Percentiles rank a stretch among this genome's conserved stretches.
Evolutionary conservation across 164 flowering plant species (phyloP).

Genomic region (Nymphaea colorata): DNA sequence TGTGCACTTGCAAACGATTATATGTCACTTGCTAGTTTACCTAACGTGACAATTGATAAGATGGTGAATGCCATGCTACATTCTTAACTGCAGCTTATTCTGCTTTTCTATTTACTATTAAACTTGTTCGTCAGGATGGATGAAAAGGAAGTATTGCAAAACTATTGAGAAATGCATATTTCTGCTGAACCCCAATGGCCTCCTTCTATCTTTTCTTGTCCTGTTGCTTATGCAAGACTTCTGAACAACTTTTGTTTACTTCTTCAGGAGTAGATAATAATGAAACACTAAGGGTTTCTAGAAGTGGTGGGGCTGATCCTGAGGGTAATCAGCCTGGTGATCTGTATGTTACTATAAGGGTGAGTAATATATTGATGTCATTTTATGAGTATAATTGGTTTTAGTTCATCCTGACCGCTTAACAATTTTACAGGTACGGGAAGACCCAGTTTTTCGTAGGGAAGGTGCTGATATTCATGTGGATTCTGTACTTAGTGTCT

Average conservation of each 20-base stretch:
- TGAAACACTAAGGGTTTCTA: slow-evolving; percentile 49
- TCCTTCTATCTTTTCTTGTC: too few species aligned
- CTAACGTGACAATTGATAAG: too few species aligned
- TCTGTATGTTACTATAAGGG: slow-evolving; percentile 76
- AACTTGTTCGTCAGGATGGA: too few species aligned
- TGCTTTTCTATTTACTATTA: too few species aligned
- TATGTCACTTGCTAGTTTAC: too few species aligned
- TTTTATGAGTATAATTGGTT: neutral
- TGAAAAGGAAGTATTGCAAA: too few species aligned
- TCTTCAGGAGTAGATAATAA: slow-evolving; percentile 69
- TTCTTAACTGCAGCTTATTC: too few species aligned
- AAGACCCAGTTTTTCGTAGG: slow-evolving; percentile 91
- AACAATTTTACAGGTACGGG: slow-evolving; percentile 41
- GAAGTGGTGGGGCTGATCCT: slow-evolving; percentile 94
- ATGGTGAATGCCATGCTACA: too few species aligned
- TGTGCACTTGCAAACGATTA: too few species aligned
- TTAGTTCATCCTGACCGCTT: neutral
- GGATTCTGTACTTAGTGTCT: slow-evolving; percentile 60
- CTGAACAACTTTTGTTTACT: neutral
- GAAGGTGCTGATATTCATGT: slow-evolving; percentile 92
- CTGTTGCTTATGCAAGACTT: neutral
- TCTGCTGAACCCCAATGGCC: too few species aligned
- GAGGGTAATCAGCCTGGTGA: slow-evolving; percentile 94
- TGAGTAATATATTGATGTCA: slow-evolving; percentile 4
- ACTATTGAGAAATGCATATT: too few species aligned